Percentiles rank a stretch among this genome's conserved stretches.
These are phyloP conservation scores for Ceratocystis diversiconidia DNA, from an alignment of 2,329 filamentous ascomycete genomes.

Conservation along the genomic window DNA sequence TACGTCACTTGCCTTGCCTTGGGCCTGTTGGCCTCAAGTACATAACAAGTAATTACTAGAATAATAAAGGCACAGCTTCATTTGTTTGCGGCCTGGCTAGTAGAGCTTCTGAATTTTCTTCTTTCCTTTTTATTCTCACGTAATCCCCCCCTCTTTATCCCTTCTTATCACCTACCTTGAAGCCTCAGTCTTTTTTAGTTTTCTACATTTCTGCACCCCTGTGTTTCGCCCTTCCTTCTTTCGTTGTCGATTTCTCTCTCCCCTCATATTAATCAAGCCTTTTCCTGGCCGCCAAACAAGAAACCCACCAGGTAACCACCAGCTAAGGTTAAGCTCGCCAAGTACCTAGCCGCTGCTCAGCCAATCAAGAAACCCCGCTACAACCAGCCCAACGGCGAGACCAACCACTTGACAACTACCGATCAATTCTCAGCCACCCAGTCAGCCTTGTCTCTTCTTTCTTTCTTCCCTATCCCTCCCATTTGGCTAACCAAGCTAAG, in stretches of 20 bases:
- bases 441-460: not conserved
- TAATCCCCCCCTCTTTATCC: not conserved
- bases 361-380: not conserved
- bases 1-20: not conserved
- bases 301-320: slow-evolving; percentile 2
- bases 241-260: too few relatives aligned
- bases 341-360: not conserved
- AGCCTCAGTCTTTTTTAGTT: not conserved
- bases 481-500: not conserved
- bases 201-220: not conserved
- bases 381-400: not conserved
- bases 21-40: too few relatives aligned
- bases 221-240: not conserved
- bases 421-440: too few relatives aligned
- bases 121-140: not conserved
- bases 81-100: not conserved
- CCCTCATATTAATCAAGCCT: not conserved
- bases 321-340: too few relatives aligned
- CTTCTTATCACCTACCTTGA: not conserved
- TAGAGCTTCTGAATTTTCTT: not conserved
- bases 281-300: not conserved
- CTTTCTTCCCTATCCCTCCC: not conserved
- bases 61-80: not conserved
- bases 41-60: not conserved
- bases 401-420: not conserved